phyloP scores from a whole-genome alignment of 805 yeast genomes.

The Saccharomycopsis fibuligera region DNA sequence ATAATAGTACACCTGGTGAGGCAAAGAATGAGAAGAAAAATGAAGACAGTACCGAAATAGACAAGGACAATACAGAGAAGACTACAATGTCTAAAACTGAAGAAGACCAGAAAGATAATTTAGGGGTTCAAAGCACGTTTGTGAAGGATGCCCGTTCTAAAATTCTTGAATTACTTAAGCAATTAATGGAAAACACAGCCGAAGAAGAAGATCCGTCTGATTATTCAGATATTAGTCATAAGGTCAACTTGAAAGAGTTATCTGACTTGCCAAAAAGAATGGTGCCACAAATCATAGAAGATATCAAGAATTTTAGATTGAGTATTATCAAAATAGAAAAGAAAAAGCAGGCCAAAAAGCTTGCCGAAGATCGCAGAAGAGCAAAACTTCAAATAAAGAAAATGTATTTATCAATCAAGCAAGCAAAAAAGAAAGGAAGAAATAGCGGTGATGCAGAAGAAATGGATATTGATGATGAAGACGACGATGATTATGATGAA shows the following conservation, averaged over 20 bases:
- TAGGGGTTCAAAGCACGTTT: background rate
- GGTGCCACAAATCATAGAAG: constrained; percentile 45
- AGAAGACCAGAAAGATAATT: too few species aligned
- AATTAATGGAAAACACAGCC: background rate
- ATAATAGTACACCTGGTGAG: background rate
- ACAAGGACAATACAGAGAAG: background rate
- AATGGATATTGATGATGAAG: constrained; percentile 24
- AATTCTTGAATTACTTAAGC: background rate
- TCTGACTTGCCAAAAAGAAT: constrained; percentile 50
- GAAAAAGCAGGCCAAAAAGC: constrained; percentile 42
- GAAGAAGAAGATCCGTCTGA: too few species aligned
- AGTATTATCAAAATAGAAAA: constrained; percentile 47
- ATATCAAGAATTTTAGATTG: constrained; percentile 50
- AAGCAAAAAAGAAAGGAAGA: constrained; percentile 20
- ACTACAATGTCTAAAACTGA: background rate
- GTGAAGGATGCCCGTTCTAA: background rate
- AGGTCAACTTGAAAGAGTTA: constrained; percentile 51
- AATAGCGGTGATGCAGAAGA: constrained; percentile 25
- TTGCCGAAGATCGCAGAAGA: constrained; percentile 41
- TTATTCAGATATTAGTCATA: constrained; percentile 31
- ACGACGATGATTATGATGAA: constrained; percentile 26
- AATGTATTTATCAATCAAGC: constrained; percentile 36
- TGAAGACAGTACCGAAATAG: background rate
- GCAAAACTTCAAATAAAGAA: constrained; percentile 42
- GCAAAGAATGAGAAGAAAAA: background rate